phyloP scores from a whole-genome alignment of 257 asterid genomes.

The Lycium barbarum region DNA sequence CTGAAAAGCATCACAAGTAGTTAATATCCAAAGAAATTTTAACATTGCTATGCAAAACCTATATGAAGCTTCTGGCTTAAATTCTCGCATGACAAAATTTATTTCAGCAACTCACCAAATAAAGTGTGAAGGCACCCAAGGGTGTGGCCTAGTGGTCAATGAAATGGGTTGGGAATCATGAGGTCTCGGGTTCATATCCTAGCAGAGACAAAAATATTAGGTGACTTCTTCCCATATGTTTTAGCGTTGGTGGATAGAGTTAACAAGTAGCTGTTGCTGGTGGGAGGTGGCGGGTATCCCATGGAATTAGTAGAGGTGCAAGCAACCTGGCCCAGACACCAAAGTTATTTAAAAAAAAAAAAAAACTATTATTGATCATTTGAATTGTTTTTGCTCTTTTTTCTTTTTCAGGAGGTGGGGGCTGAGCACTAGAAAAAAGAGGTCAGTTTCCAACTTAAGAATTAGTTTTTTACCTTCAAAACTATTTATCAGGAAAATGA shows the following conservation, averaged over 20 bases:
- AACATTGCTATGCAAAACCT: background rate
- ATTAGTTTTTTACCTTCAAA: background rate
- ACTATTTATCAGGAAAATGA: background rate
- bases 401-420: background rate
- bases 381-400: background rate
- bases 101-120: background rate
- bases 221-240: no score
- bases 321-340: no score
- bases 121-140: background rate
- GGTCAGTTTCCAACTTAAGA: background rate
- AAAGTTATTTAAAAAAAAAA: no score
- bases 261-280: no score
- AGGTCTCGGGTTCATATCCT: no score
- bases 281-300: no score
- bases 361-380: background rate
- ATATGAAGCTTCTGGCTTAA: background rate
- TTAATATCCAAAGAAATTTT: background rate
- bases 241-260: no score
- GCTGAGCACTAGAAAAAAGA: background rate
- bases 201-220: no score
- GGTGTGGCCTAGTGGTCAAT: no score
- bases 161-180: no score
- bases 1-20: constrained; percentile 23
- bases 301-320: no score
- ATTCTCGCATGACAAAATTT: background rate